Base-by-base conservation (phyloP, 805 yeast species). In the Cyberlindnera galapagoensis region DNA sequence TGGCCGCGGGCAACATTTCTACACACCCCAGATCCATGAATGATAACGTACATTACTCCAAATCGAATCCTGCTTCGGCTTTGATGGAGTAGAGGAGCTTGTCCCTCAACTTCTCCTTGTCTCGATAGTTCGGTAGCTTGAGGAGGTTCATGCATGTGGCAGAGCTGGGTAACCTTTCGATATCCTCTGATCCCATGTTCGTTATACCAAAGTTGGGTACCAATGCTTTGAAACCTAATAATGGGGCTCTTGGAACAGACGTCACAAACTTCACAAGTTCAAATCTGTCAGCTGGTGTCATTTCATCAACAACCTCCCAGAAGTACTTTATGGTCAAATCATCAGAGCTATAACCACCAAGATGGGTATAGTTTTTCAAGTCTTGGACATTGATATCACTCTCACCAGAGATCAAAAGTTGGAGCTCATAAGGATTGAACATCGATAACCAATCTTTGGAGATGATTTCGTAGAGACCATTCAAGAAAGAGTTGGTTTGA, bases 111-210 rank as follows among this genome's bases (percentile, higher is more conserved):
- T 69, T 17, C 24, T 63, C 55, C 47, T 76, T 80, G 44, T 80
- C 62, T 42, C 63, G 59, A 54, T 92, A 92, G 51, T 87, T 81
- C 0, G 98, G 98, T 18, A 92, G 56, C 49, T 81, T 87, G 39
- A 92, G 62, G 36, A 92, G 57, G 51, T 92, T 92, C 19, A 87
- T 84, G 64, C 98, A 92, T 0, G 98, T 92, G 0, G 96, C 76
- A 0, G 97, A 82, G 0, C 97, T 85, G 0, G 98, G 98, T 24
- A 92, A 30, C 14, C 33, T 31, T 2, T 63, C 65, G 3, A 49
- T 42, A 18, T 71, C 41, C n/a, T n/a, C n/a, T 2, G 52, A 34
- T 0, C 90, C 92, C 0, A 79, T 68, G 18, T 76, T 76, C 23
- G 84, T 56, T 28, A 92, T 80, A 1, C 95, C 95, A 56, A 92